Evolutionary conservation across 31 red algal species (phyloP).

Genomic region (Porphyra umbilicalis): DNA sequence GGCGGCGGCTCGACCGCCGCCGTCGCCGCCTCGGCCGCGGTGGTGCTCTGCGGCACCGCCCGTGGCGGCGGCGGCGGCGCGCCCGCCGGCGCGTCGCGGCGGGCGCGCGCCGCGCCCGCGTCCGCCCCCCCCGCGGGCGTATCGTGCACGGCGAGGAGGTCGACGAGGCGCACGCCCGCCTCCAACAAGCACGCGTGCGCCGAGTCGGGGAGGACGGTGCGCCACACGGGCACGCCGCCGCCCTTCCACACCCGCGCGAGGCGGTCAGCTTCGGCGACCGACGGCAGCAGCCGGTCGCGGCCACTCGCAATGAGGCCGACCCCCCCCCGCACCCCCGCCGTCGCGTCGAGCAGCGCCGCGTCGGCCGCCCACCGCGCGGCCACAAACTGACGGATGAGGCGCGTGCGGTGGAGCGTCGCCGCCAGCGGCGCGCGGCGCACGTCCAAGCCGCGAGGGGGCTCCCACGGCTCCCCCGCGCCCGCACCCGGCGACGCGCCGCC

Average conservation of each 20-base stretch:
- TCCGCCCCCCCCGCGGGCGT: background rate
- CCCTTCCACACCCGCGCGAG: constrained; percentile 12
- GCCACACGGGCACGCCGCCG: constrained; percentile 2
- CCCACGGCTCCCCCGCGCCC: background rate
- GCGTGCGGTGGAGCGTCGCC: background rate
- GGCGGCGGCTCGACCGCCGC: background rate
- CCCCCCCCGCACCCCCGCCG: background rate
- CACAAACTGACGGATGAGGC: background rate
- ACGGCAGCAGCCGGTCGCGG: constrained; percentile 44
- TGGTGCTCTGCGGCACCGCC: background rate
- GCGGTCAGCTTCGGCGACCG: constrained; percentile 32
- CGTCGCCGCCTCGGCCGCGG: background rate
- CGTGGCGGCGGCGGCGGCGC: background rate
- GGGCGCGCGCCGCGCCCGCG: background rate
- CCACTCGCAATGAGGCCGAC: constrained; percentile 6
- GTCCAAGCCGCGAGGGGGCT: background rate
- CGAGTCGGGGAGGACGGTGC: constrained; percentile 9
- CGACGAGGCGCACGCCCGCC: constrained; percentile 11
- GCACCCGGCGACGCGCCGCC: background rate
- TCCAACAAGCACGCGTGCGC: constrained; percentile 35
- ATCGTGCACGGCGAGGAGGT: background rate
- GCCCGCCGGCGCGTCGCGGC: background rate
- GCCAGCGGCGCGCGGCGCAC: constrained; percentile 9
- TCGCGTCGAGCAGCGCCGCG: background rate
- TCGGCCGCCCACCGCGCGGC: background rate